Conservation (phyloP, 2,329 filamentous ascomycete species). For the Claviceps paspali region DNA sequence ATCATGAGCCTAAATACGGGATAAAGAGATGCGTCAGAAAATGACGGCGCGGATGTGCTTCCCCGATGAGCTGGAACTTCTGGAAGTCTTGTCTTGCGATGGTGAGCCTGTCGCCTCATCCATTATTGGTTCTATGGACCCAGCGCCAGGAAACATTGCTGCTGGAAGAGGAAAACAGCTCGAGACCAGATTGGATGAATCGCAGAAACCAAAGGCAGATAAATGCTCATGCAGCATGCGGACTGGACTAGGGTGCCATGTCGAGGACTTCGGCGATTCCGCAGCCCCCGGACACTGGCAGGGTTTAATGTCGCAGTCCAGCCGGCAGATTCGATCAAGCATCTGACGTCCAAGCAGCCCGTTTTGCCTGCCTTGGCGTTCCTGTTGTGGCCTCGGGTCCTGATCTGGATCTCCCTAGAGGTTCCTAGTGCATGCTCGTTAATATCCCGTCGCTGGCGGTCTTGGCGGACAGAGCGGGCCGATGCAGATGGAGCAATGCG, state of each 20-base stretch:
- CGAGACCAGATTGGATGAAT: neutral
- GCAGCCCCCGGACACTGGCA: neutral
- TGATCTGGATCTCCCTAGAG: too few relatives aligned
- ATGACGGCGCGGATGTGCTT: neutral
- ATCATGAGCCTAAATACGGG: neutral
- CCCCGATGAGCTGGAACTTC: too few relatives aligned
- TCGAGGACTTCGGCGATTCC: constrained; percentile 4
- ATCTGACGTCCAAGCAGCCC: too few relatives aligned
- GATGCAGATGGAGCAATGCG: too few relatives aligned
- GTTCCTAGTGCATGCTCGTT: too few relatives aligned
- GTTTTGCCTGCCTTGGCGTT: too few relatives aligned
- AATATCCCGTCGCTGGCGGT: too few relatives aligned
- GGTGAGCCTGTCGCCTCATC: neutral
- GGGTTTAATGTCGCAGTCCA: neutral
- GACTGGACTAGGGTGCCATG: constrained; percentile 3
- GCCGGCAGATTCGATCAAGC: neutral
- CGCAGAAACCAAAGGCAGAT: neutral
- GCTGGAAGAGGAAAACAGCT: neutral
- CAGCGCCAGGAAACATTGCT: neutral
- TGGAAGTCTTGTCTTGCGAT: too few relatives aligned
- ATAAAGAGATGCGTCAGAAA: neutral
- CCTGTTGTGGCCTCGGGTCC: too few relatives aligned
- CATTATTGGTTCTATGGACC: neutral
- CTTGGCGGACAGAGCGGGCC: too few relatives aligned
- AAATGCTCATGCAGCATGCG: constrained; percentile 2